These are phyloP conservation scores for Mucor racemosus DNA, from an alignment of 371 early-diverging fungal species.

Conservation along the genomic window DNA sequence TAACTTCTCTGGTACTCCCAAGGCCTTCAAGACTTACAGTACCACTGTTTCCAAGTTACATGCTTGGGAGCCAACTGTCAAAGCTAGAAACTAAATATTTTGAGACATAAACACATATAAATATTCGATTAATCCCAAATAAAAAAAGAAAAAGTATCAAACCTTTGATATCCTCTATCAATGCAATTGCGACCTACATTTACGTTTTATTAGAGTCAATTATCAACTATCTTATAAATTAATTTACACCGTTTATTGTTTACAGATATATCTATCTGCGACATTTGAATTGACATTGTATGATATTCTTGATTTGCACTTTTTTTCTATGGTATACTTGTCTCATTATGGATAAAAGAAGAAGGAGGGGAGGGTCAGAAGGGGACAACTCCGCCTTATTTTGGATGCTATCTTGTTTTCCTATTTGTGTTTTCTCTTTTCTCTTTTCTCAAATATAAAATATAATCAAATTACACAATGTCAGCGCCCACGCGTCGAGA, in stretches of 20 bases:
- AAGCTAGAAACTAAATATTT: constrained; percentile 39
- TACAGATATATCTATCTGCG: too few species aligned
- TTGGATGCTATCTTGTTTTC: neutral
- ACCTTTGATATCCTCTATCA: neutral
- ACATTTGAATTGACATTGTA: too few species aligned
- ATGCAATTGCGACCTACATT: neutral
- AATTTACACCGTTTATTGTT: too few species aligned
- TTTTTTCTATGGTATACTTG: too few species aligned
- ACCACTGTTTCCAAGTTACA: constrained; percentile 84
- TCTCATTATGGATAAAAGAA: too few species aligned
- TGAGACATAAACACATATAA: neutral
- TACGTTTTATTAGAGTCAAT: too few species aligned
- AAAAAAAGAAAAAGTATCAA: neutral
- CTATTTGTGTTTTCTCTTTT: neutral
- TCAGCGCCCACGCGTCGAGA: constrained; percentile 28
- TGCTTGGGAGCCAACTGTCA: constrained; percentile 79
- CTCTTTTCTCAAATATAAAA: neutral
- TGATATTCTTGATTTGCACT: too few species aligned
- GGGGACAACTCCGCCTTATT: constrained; percentile 16
- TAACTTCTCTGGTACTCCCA: constrained; percentile 75
- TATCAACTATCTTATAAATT: too few species aligned
- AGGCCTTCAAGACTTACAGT: constrained; percentile 84
- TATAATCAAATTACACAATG: constrained; percentile 1
- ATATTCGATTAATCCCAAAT: constrained; percentile 1
- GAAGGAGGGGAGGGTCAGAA: too few species aligned